Evolutionary conservation across 352 stramenopile species (phyloP), one percentile per base, ranked within the genome.

Genomic region (Phytophthora cajani): DNA sequence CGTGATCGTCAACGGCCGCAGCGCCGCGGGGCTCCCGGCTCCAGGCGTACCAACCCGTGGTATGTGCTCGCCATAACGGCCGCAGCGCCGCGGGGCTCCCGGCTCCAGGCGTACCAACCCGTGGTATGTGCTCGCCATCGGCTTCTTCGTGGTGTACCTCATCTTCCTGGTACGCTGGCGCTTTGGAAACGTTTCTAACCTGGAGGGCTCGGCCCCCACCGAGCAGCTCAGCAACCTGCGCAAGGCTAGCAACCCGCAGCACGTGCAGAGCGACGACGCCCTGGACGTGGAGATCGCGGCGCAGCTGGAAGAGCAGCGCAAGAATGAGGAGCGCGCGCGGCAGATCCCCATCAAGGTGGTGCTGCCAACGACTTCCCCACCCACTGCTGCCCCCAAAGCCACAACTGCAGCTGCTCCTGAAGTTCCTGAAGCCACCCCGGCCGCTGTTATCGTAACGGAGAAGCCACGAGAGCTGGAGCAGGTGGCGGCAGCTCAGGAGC

Each of bases 171-270:
- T 70, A 27, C 49, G 53, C 10, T 73, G 74, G 75, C 49, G 59
- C 2, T 67, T 75, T 46, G 69, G 69, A 36, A 44, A 60, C 59
- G 21, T 69, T 19, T 55, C 64, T 11, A 58, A 62, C 40, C 47
- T 69, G 17, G 50, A 70, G 51, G 64, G 63, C 19, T 68, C 50
- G 0, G 62, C 62, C 2, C 55, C 62, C 23, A 77, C 72, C 17
- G 42, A 76, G 25, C 69, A 77, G 65, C 47, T 80, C 62, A 80
- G 62, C 46, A 78, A 77, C 46, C 62, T 80, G 47, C 65, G 71
- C 33, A 72, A 77, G 32, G 60, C 64, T 21, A 77, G 59, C 44
- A 61, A 68, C 46, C 51, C 57, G 1, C 21, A 69, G 27, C 46
- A 61, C 5, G 36, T 57, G 32, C 56, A 69, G n/a, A 64, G 47